Conservation (phyloP, 2,329 filamentous ascomycete genomes). For the Pseudogymnoascus sp. region DNA sequence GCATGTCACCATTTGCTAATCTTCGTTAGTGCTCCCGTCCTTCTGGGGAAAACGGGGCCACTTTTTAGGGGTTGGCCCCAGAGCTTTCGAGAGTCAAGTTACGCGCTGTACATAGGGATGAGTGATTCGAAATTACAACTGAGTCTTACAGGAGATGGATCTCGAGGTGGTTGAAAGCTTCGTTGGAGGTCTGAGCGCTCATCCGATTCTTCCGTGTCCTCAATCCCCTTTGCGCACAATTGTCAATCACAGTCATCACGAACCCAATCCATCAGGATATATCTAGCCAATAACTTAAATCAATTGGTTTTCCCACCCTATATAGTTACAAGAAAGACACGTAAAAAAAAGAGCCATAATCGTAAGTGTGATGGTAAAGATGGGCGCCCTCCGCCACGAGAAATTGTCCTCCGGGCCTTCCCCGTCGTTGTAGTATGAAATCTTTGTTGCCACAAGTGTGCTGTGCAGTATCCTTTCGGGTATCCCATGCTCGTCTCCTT, state of each 20-base stretch:
- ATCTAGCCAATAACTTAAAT: background rate
- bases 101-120: background rate
- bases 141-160: background rate
- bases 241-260: background rate
- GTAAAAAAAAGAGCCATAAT: slow-evolving; percentile 24
- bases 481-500: background rate
- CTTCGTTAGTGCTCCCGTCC: background rate
- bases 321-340: slow-evolving; percentile 4
- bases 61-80: background rate
- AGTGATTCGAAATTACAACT: background rate
- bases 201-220: background rate
- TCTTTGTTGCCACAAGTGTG: background rate
- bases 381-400: background rate
- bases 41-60: background rate
- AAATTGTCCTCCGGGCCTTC: background rate
- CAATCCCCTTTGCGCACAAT: background rate
- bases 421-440: background rate
- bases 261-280: background rate
- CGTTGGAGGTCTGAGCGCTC: background rate
- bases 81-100: background rate
- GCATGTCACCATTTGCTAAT: slow-evolving; percentile 3
- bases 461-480: slow-evolving; percentile 1
- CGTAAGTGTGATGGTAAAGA: slow-evolving; percentile 13
- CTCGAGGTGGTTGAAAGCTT: background rate
- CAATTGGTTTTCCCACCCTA: background rate